These are phyloP conservation scores for Marvania coccoides DNA, from an alignment of 139 green algal species.

Conservation along the genomic window DNA sequence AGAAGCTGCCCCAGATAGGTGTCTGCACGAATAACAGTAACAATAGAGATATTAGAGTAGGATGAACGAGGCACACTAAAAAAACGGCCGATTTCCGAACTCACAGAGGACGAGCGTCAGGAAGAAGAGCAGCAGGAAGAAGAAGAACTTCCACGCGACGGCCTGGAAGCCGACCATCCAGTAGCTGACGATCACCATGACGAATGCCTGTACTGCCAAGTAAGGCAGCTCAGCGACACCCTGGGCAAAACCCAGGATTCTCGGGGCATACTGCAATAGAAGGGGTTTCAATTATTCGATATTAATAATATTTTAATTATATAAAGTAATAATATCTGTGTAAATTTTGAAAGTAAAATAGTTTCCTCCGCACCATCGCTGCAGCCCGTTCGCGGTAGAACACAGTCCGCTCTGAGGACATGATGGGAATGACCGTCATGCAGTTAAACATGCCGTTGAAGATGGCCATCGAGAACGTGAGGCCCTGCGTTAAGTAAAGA, in stretches of 20 bases:
- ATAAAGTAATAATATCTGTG: no score
- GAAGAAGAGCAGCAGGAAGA: conserved; percentile 21
- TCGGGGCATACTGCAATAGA: no score
- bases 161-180: conserved; percentile 37
- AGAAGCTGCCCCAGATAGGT: conserved; percentile 23
- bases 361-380: no score
- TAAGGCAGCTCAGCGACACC: conserved; percentile 16
- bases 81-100: no score
- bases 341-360: no score
- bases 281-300: no score
- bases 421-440: conserved; percentile 21
- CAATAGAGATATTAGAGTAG: no score
- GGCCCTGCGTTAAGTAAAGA: conserved; percentile 10
- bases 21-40: background rate
- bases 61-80: no score
- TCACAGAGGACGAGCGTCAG: conserved; percentile 1
- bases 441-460: conserved; percentile 49
- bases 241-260: background rate
- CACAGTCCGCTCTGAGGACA: conserved; percentile 12
- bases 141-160: conserved; percentile 26
- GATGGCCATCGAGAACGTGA: conserved; percentile 24
- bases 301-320: no score
- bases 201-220: conserved; percentile 8
- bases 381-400: conserved; percentile 32
- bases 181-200: conserved; percentile 27